Evolutionary conservation across 2,329 filamentous ascomycete species (phyloP), one percentile per base, ranked within the genome.

Genomic region (Phaeosphaeriaceae sp.): DNA sequence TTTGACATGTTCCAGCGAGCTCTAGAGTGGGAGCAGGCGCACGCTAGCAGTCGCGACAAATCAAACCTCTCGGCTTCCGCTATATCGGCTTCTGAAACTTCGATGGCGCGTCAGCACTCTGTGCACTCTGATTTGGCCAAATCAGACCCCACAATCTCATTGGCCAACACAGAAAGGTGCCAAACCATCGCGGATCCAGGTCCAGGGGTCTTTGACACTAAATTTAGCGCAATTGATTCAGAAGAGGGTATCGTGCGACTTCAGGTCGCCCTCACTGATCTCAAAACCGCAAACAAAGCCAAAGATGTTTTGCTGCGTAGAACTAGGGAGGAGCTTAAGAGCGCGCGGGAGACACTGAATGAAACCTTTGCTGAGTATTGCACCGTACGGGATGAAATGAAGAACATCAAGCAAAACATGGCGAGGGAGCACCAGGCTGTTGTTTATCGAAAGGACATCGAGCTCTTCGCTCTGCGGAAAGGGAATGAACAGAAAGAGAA

Each of bases 371-470:
- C 67, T 25, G 73, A 75, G 50, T 70, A 72, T 51, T 61, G 70
- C 5, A 66, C 52, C 25, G 51, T 75, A 21, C 65, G 70, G 36
- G 67, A 75, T 48, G 71, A 76, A 36, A 62, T 74, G 56, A 75
- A 70, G 49, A 67, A 62, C 3, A 65, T 71, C 56, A 76, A 72
- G 46, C 67, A 73, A 22, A 68, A 59, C 7, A 57, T 75, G 24
- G 71, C 63, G 22, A 68, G 69, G 2, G 68, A 75, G 24, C 74
- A 76, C 20, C 74, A 76, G 58, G 63, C 72, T 13, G 57, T 71
- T 44, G 56, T 75, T 51, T 76, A 76, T 48, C 67, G 74, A 20
- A 76, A 76, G 48, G 74, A 76, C 48, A 76, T 76, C 47, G 74
- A 76, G 50, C 59, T 76, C 17, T 76, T 76, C 60, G 74, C 74